Percentiles rank a stretch among this genome's conserved stretches.
Conservation (phyloP, 345 rosid species). For the Citrus maxima region DNA sequence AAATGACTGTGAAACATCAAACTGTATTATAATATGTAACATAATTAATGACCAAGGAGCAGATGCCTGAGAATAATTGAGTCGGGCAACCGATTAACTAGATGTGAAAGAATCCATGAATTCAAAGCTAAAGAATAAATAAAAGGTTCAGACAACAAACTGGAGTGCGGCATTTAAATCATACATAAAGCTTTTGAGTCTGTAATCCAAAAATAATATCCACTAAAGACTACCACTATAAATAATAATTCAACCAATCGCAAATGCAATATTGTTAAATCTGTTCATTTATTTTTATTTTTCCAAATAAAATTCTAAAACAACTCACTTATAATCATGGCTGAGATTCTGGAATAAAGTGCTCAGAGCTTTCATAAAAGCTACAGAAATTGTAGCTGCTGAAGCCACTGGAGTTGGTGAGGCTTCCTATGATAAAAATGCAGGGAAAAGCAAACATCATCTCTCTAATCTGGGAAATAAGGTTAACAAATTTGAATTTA, state of each 20-base stretch:
- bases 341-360: constrained; percentile 71
- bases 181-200: neutral
- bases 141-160: neutral
- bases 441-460: constrained; percentile 9
- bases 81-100: neutral
- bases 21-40: neutral
- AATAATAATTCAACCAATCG: neutral
- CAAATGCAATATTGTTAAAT: constrained; percentile 4
- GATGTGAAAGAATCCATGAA: neutral
- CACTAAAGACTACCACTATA: neutral
- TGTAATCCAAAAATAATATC: neutral
- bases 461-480: neutral
- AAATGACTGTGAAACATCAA: neutral
- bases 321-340: constrained; percentile 83
- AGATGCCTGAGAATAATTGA: neutral
- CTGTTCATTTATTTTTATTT: constrained; percentile 1
- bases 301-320: constrained; percentile 4
- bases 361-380: constrained; percentile 95
- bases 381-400: constrained; percentile 91
- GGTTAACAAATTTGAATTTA: constrained; percentile 1
- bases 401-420: constrained; percentile 92
- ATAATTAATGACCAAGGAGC: neutral
- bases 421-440: constrained; percentile 63
- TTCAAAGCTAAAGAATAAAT: neutral
- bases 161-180: neutral